Percentiles rank a stretch among this genome's conserved stretches.
Conservation (phyloP, 1,139 yeast genomes). For the Saccharomyces hybrid region DNA sequence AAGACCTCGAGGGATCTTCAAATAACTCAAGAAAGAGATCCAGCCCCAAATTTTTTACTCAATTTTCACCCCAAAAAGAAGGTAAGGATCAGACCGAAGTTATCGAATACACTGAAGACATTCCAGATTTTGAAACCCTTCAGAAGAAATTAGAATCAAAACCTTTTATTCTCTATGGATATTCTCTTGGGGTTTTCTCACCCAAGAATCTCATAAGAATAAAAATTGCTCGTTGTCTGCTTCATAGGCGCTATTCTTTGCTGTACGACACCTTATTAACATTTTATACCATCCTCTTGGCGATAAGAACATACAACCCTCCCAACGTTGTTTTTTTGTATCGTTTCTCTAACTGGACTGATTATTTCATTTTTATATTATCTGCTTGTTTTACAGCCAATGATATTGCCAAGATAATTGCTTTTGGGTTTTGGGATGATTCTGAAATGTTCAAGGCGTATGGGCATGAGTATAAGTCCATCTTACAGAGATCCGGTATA, state of each 20-base stretch:
- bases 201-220: constrained; percentile 33
- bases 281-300: constrained; percentile 39
- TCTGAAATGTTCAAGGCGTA: constrained; percentile 48
- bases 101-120: neutral
- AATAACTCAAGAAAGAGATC: neutral
- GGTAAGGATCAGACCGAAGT: constrained; percentile 2
- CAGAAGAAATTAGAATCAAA: constrained; percentile 6
- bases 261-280: constrained; percentile 32
- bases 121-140: neutral
- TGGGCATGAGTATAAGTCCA: constrained; percentile 33
- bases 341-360: constrained; percentile 43
- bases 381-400: constrained; percentile 54
- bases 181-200: constrained; percentile 34
- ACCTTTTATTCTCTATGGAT: constrained; percentile 34
- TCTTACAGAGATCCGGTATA: constrained; percentile 25
- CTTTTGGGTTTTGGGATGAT: constrained; percentile 73
- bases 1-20: neutral
- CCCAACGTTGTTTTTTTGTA: constrained; percentile 15
- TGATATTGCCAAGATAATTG: constrained; percentile 49
- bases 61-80: neutral
- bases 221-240: constrained; percentile 27
- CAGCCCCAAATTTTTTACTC: neutral
- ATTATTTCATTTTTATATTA: constrained; percentile 38
- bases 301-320: constrained; percentile 33
- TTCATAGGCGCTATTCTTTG: constrained; percentile 25